Percentiles rank a stretch among this genome's conserved stretches.
phyloP scores from a whole-genome alignment of 2,329 filamentous ascomycete species.

The Pseudogymnoascus sp. region DNA sequence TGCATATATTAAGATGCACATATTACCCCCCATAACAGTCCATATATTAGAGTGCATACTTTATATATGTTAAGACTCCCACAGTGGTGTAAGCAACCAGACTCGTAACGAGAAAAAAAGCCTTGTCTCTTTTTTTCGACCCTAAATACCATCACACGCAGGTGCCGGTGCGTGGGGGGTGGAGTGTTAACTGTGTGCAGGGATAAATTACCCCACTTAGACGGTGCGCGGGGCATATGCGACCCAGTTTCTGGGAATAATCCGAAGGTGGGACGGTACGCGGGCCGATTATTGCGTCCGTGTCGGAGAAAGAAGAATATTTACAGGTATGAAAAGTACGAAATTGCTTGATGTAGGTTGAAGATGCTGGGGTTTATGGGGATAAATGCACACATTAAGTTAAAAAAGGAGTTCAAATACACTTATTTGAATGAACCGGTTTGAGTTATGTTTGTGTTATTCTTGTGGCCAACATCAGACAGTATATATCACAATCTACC shows the following conservation, averaged over 20 bases:
- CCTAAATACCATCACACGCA: not conserved
- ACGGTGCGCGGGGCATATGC: not conserved
- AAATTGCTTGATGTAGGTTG: not conserved
- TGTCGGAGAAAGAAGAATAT: not conserved
- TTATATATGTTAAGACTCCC: not conserved
- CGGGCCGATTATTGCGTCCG: not conserved
- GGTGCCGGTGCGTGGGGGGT: not conserved
- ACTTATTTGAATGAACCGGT: not conserved
- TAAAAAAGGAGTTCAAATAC: not conserved
- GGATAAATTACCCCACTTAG: not conserved
- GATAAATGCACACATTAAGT: not conserved
- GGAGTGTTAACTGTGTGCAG: not conserved
- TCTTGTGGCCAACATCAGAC: not conserved
- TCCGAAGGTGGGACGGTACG: not conserved
- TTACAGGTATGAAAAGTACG: not conserved
- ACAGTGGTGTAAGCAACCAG: not conserved
- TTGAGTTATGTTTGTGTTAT: not conserved
- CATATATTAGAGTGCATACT: not conserved
- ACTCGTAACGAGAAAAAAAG: not conserved
- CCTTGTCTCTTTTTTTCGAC: not conserved
- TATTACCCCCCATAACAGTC: too few species aligned
- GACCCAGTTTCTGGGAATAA: not conserved
- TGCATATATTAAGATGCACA: not conserved
- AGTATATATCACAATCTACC: not conserved
- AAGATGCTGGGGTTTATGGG: not conserved